A percentile compares a stretch with the other conserved stretches of the same genome.
These are phyloP conservation scores for Phytophthora agathidicida DNA, from an alignment of 352 stramenopile species.

Conservation along the genomic window DNA sequence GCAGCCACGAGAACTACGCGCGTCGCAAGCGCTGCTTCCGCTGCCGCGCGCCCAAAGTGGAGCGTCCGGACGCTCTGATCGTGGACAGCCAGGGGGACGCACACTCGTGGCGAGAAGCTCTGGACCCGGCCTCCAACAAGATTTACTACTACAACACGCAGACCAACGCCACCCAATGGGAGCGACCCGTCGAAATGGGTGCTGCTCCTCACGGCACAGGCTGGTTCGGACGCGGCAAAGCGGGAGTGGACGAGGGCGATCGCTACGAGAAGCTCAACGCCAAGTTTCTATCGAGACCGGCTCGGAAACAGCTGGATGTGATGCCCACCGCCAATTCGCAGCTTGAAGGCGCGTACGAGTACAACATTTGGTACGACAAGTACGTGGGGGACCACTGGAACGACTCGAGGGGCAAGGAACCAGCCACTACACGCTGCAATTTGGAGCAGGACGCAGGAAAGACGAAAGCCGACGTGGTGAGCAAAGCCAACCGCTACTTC, in stretches of 20 bases:
- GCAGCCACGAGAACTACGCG: constrained; percentile 89
- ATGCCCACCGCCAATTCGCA: constrained; percentile 87
- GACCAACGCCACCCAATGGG: constrained; percentile 90
- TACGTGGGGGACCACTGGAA: constrained; percentile 92
- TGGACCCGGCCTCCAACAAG: constrained; percentile 89
- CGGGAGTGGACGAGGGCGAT: constrained; percentile 66
- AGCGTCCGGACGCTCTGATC: constrained; percentile 60
- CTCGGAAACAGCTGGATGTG: constrained; percentile 91
- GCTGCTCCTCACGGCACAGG: constrained; percentile 89
- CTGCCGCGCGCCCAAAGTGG: constrained; percentile 81
- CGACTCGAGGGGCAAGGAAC: constrained; percentile 84
- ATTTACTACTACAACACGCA: constrained; percentile 95
- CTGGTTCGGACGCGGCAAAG: constrained; percentile 93
- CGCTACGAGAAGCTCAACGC: constrained; percentile 88
- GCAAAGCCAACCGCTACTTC: constrained; percentile 89
- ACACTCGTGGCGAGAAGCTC: constrained; percentile 89
- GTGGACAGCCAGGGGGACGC: constrained; percentile 52
- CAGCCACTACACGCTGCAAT: constrained; percentile 86
- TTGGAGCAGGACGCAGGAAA: constrained; percentile 88
- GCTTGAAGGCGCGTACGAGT: constrained; percentile 92
- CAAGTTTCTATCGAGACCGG: constrained; percentile 83
- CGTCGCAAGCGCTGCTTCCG: constrained; percentile 74
- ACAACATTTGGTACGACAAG: constrained; percentile 97
- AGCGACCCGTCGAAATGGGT: constrained; percentile 91
- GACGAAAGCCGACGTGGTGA: constrained; percentile 91